Evolutionary conservation across 2,329 filamentous ascomycete species (phyloP).

Genomic region (Metarhizium rileyi): DNA sequence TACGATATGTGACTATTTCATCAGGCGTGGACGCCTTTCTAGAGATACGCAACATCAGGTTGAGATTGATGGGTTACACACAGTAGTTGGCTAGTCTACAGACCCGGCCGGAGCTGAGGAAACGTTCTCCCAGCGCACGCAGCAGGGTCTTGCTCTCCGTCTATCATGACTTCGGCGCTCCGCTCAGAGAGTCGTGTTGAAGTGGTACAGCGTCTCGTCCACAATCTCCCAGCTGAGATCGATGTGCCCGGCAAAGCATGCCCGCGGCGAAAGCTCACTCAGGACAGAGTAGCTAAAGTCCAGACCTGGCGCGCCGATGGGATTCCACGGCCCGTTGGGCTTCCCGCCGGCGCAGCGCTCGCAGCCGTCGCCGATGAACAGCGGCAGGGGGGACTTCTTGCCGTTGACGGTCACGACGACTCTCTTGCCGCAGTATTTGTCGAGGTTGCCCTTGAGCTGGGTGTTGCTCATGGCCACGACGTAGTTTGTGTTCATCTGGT

Average conservation of each 20-base stretch:
- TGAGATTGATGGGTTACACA: no score
- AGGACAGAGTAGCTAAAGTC: conserved; percentile 7
- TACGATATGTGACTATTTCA: no score
- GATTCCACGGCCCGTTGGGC: conserved; percentile 6
- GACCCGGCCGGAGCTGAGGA: no score
- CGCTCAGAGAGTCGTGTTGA: no score
- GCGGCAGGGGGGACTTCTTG: neutral
- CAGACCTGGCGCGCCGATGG: neutral
- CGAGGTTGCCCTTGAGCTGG: conserved; percentile 5
- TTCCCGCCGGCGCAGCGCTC: conserved; percentile 4
- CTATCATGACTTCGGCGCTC: no score
- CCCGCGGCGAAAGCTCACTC: conserved; percentile 6
- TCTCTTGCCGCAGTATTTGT: conserved; percentile 11
- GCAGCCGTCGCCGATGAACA: conserved; percentile 8
- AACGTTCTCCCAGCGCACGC: neutral
- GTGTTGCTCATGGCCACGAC: conserved; percentile 13
- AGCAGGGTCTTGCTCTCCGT: no score
- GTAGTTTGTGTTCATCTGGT: conserved; percentile 7
- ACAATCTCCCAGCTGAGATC: conserved; percentile 10
- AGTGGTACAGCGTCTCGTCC: conserved; percentile 10
- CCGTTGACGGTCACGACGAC: conserved; percentile 11
- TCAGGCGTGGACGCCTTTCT: no score
- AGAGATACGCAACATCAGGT: no score
- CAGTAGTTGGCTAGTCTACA: no score
- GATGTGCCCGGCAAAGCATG: conserved; percentile 10